A percentile compares a stretch with the other conserved stretches of the same genome.
Evolutionary conservation across 768 basidiomycete species (phyloP).

Genomic region (Boletus reticulatus): DNA sequence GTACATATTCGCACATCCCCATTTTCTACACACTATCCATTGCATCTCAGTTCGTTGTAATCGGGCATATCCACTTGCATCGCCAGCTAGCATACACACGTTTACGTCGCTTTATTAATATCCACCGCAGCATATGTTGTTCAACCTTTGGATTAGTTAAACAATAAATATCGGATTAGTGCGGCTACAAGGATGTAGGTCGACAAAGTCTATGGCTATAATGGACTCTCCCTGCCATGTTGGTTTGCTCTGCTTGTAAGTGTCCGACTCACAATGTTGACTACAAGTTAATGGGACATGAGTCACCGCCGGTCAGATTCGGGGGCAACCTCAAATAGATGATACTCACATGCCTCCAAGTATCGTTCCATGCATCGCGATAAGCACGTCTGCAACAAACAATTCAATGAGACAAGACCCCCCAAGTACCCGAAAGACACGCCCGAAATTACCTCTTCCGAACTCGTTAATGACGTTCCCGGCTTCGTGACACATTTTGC

Average conservation of each 20-base stretch:
- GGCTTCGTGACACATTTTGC: constrained; percentile 78
- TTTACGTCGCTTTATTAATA: constrained; percentile 15
- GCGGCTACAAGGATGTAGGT: neutral
- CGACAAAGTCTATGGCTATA: constrained; percentile 2
- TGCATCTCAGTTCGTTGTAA: constrained; percentile 14
- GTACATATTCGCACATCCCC: constrained; percentile 19
- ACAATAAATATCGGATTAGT: constrained; percentile 14
- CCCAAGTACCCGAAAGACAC: neutral
- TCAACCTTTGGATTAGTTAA: constrained; percentile 9
- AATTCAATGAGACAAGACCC: neutral
- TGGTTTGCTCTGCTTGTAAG: constrained; percentile 55
- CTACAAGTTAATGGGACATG: constrained; percentile 34
- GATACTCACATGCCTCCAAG: constrained; percentile 75
- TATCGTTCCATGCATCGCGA: constrained; percentile 77
- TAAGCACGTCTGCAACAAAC: constrained; percentile 59
- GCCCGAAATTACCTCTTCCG: constrained; percentile 61
- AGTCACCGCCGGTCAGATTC: neutral
- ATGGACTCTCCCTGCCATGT: constrained; percentile 19
- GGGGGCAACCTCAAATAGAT: neutral
- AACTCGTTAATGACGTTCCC: constrained; percentile 59
- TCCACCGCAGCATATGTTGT: constrained; percentile 6
- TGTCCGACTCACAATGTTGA: constrained; percentile 73
- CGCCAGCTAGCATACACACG: constrained; percentile 14
- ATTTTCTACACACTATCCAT: constrained; percentile 3
- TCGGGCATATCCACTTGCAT: constrained; percentile 6